Evolutionary conservation across 2,329 filamentous ascomycete genomes (phyloP).

Genomic region (Thermoascus crustaceus): DNA sequence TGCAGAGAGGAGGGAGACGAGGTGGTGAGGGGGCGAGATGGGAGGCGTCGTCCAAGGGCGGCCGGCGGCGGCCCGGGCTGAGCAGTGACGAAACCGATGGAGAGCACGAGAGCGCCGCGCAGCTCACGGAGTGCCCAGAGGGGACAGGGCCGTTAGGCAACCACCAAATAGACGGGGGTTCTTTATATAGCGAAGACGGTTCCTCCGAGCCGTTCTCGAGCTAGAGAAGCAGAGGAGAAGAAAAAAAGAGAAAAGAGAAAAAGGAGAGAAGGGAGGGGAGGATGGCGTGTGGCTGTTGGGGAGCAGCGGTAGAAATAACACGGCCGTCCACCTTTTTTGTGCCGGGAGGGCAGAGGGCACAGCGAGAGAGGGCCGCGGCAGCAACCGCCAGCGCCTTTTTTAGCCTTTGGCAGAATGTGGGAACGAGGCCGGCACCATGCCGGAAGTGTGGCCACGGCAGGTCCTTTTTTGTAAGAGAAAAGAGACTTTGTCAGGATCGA

Average conservation of each 20-base stretch:
- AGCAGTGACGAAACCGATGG: conserved; percentile 4
- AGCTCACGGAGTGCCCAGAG: conserved; percentile 15
- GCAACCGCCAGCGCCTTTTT: not conserved
- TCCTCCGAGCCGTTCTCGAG: too few relatives aligned
- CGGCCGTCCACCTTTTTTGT: not conserved
- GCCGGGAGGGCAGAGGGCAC: not conserved
- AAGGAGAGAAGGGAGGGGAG: conserved; percentile 1
- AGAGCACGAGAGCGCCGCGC: conserved; percentile 8
- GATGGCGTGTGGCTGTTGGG: not conserved
- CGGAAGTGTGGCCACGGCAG: not conserved
- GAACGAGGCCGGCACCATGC: not conserved
- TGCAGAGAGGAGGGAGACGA: conserved; percentile 5
- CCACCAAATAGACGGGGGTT: conserved; percentile 13
- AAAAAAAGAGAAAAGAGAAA: conserved; percentile 6
- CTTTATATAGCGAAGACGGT: conserved; percentile 7
- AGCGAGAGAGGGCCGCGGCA: not conserved
- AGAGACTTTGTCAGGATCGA: conserved; percentile 2
- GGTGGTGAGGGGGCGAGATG: not conserved
- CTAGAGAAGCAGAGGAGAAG: too few relatives aligned
- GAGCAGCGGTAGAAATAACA: not conserved
- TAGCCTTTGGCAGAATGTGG: not conserved
- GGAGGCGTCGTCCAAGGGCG: conserved; percentile 3
- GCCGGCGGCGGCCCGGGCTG: not conserved
- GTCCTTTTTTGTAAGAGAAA: not conserved
- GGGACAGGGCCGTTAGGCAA: conserved; percentile 14